Conservation (phyloP, 306 rosid species). For the Vachellia collinsii region DNA sequence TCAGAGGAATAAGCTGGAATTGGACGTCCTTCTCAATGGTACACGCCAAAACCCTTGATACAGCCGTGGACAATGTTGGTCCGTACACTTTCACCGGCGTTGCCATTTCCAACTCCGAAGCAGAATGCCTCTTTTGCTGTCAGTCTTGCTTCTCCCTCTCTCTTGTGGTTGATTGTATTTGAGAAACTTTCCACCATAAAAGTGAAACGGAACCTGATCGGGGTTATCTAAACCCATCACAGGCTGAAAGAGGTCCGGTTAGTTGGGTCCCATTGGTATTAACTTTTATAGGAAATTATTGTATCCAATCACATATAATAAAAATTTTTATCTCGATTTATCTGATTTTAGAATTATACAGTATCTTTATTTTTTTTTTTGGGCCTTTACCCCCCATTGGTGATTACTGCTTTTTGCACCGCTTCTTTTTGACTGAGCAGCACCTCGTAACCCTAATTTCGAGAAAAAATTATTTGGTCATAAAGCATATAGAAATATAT, state of each 20-base stretch:
- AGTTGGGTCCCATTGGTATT: background rate
- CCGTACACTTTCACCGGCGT: constrained; percentile 78
- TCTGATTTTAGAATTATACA: too few species aligned
- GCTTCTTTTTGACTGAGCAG: background rate
- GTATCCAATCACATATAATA: too few species aligned
- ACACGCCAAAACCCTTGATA: constrained; percentile 80
- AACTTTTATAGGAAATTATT: too few species aligned
- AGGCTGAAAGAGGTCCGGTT: too few species aligned
- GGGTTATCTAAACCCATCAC: constrained; percentile 4
- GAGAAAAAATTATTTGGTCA: too few species aligned
- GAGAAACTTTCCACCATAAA: constrained; percentile 16
- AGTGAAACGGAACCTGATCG: background rate
- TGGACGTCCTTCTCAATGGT: constrained; percentile 70
- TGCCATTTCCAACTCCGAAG: constrained; percentile 46
- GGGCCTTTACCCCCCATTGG: background rate
- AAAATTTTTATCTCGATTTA: too few species aligned
- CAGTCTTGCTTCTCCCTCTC: background rate
- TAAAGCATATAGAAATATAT: too few species aligned
- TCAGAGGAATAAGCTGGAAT: constrained; percentile 62
- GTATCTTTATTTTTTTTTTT: too few species aligned
- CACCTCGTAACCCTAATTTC: too few species aligned
- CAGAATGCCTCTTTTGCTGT: background rate
- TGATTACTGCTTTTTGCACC: background rate
- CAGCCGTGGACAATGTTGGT: constrained; percentile 75
- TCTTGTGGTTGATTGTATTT: background rate